These are phyloP conservation scores for Ascochyta lentis DNA, from an alignment of 2,329 filamentous ascomycete genomes.

Conservation along the genomic window DNA sequence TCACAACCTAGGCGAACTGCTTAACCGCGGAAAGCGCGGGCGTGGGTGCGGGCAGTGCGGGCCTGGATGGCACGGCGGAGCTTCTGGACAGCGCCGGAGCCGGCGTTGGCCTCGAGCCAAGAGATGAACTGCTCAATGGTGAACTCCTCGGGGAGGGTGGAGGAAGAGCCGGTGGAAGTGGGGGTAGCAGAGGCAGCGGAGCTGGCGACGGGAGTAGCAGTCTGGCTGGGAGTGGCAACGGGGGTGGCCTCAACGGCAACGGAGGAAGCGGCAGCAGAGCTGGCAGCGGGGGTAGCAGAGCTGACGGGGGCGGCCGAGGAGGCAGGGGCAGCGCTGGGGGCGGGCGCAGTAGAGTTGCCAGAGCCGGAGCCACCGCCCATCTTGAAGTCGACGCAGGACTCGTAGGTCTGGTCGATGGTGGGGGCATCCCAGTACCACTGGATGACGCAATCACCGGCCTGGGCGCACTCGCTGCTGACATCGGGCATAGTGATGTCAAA, in stretches of 20 bases:
- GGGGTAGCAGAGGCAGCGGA: constrained; percentile 12
- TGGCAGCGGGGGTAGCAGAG: constrained; percentile 15
- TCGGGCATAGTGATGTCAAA: constrained; percentile 64
- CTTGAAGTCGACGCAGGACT: constrained; percentile 67
- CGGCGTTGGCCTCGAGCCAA: constrained; percentile 40
- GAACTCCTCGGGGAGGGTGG: constrained; percentile 38
- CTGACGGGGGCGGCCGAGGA: constrained; percentile 5
- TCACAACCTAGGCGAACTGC: background rate
- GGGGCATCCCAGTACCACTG: constrained; percentile 69
- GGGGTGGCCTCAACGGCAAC: constrained; percentile 16
- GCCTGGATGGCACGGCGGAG: constrained; percentile 34
- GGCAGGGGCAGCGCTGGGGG: constrained; percentile 12
- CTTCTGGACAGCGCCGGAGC: constrained; percentile 30
- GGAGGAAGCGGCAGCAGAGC: constrained; percentile 19
- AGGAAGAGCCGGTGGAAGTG: constrained; percentile 21
- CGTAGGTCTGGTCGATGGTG: constrained; percentile 66
- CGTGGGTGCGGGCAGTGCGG: constrained; percentile 32
- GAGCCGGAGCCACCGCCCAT: constrained; percentile 41
- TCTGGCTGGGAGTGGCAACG: constrained; percentile 7
- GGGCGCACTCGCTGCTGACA: constrained; percentile 55
- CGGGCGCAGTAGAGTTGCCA: constrained; percentile 10
- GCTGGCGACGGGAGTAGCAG: constrained; percentile 17
- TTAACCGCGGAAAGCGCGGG: constrained; percentile 39
- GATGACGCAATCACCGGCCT: constrained; percentile 60
- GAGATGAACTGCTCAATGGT: constrained; percentile 44